Base-by-base conservation (phyloP, 805 yeast genomes). In the Scheffersomyces amazonensis region DNA sequence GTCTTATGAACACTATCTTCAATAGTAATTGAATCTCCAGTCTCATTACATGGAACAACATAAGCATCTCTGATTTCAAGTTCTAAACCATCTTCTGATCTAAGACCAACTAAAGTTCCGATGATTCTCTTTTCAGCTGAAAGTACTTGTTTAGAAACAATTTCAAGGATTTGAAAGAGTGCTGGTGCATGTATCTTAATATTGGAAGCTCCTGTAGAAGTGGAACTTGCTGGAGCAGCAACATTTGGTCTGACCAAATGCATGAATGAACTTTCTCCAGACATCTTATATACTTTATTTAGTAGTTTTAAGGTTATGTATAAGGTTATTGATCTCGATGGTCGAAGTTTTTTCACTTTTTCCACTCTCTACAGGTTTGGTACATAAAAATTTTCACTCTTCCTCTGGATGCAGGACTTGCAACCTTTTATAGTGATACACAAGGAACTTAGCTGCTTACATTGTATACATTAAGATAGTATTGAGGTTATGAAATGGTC, bases 71-170 rank as follows among this genome's bases (percentile, higher is more conserved):
- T 76, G 51, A 88, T 69, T 52, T 82, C 91, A 32, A 85, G 72
- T 51, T 76, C 83, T 13, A 77, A 66, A 11, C 95, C 95, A 57
- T 87, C 96, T 44, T 87, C 95, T 18, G 90, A 82, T 59, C 95
- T 76, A 34, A 75, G 64, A 23, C 96, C 96, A 33, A 88, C 69
- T 42, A 88, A 72, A 11, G 95, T 85, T 44, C 96, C 96, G 49
- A 88, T 81, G 43, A 83, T 78, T 59, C 93, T 75, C 47, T 69
- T 66, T 46, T 75, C 56, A 32, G 49, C 45, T 31, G 60, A 55
- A 40, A 66, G 59, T 27, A 58, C 59, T 51, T 76, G 57, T 69
- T 70, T 60, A 66, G 78, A 78, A 62, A 63, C 85, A 45, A 86
- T 81, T 57, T 87, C 93, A 44, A 88, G 71, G 41, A 88, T 75